Base-by-base conservation (phyloP, 2,329 filamentous ascomycete genomes). In the Epichloe glyceriae region DNA sequence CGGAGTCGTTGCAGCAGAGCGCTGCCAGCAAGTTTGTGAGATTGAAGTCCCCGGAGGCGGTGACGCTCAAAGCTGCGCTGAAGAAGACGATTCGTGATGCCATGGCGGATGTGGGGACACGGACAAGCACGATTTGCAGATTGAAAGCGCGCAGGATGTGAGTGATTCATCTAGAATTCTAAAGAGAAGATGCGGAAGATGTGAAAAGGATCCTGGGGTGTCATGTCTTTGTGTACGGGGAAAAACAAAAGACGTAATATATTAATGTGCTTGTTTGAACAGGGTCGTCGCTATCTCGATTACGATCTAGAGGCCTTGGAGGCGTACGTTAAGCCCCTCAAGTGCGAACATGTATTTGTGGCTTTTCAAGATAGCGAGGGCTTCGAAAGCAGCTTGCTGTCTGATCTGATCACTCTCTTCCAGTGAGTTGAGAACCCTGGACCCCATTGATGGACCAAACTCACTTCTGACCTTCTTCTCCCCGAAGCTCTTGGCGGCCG, bases 361-460 rank as follows among this genome's bases (percentile, higher is more conserved):
- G 80, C 84, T 0, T 81, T 93, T 53, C 83, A 89, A 62, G 87
- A 93, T 60, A 88, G 85, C 55, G 88, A 93, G 66, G 86, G 83
- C 0, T 90, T 93, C 61, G 86, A 90, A 58, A 79, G 79, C 45
- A 70, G 70, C 33, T 66, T 93, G n/a, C 68, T 94, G 12, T 82
- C 81, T 1, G 86, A 91, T 52, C 62, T 88, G 37, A 75, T 91
- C 44, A 72, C 75, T 38, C 73, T 90, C 5, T 74, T 91, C 53
- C 77, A 79, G 83, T 85, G 71, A 46, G 74, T 67, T 34, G 15
- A 15, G 1, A 15, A 11, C 30, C n/a, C 30, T 22, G 17, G 26
- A 11, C 4, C 12, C 14, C 35, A 34, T 15, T n/a, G 19, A 41
- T 34, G 10, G 17, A 22, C 5, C 26, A 12, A 15, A 2, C 7